phyloP scores from a whole-genome alignment of 371 early-diverging fungal genomes.

The Umbelopsis sp. region DNA sequence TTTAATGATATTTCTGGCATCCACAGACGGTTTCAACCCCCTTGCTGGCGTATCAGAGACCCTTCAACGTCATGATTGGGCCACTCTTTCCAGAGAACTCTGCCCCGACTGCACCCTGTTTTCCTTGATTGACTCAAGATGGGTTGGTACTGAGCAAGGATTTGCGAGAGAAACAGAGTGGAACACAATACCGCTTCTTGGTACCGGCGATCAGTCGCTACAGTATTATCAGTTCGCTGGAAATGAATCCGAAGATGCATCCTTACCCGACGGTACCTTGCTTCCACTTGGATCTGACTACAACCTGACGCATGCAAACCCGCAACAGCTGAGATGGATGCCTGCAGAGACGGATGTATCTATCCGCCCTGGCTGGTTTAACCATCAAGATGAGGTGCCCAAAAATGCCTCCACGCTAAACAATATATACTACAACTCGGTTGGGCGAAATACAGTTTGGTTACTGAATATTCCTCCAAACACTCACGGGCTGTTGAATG shows the following conservation, averaged over 20 bases:
- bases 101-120: conserved; percentile 13
- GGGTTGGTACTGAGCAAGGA: not conserved
- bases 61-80: conserved; percentile 7
- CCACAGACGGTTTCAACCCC: not conserved
- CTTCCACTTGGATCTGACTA: conserved; percentile 10
- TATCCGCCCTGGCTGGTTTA: conserved; percentile 14
- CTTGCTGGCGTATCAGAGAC: not conserved
- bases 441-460: conserved; percentile 11
- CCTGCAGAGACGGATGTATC: conserved; percentile 14
- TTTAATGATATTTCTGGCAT: too few species aligned
- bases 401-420: conserved; percentile 1
- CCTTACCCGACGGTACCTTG: not conserved
- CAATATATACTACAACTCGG: conserved; percentile 1
- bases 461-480: conserved; percentile 12
- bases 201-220: conserved; percentile 1
- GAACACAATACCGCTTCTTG: not conserved
- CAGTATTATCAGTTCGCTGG: conserved; percentile 4
- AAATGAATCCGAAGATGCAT: not conserved
- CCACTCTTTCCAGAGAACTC: not conserved
- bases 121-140: conserved; percentile 7
- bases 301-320: not conserved
- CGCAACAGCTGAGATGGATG: conserved; percentile 10
- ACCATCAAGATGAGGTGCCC: not conserved
- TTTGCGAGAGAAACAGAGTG: conserved; percentile 11
- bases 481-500: not conserved